Evolutionary conservation across 2,329 filamentous ascomycete genomes (phyloP).

Genomic region (Curvularia eragrostidis): DNA sequence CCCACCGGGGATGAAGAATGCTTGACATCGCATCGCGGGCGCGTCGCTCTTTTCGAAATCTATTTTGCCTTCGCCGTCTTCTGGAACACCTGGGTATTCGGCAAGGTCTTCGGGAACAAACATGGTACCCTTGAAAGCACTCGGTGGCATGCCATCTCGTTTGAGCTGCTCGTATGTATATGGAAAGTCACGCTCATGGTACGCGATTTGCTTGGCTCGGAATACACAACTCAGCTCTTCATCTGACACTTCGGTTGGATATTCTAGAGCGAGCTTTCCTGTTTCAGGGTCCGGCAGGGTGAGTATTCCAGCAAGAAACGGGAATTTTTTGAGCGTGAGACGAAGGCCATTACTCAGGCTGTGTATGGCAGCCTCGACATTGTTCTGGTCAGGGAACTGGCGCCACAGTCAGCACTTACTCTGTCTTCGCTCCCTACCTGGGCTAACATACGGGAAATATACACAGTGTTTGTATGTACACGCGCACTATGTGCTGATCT

Average conservation of each 20-base stretch:
- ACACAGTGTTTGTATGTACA: conserved; percentile 41
- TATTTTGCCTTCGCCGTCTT: conserved; percentile 39
- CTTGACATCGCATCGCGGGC: conserved; percentile 42
- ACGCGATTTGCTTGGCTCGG: conserved; percentile 28
- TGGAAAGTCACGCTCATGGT: conserved; percentile 26
- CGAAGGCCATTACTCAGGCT: conserved; percentile 34
- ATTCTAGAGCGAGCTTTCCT: conserved; percentile 38
- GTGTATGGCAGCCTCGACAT: conserved; percentile 35
- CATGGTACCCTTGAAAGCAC: conserved; percentile 36
- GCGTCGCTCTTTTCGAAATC: conserved; percentile 33
- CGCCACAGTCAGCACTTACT: conserved; percentile 5
- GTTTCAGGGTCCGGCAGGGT: conserved; percentile 31
- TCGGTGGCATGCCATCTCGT: conserved; percentile 41
- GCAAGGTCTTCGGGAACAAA: conserved; percentile 42
- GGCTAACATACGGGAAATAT: conserved; percentile 36
- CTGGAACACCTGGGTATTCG: conserved; percentile 35
- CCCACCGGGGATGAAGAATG: conserved; percentile 46
- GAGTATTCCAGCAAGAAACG: conserved; percentile 43
- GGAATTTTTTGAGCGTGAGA: conserved; percentile 34
- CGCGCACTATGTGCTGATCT: conserved; percentile 44
- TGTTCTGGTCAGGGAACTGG: conserved; percentile 38
- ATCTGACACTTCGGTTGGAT: conserved; percentile 31
- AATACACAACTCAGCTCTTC: conserved; percentile 28
- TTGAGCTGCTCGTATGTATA: conserved; percentile 42
- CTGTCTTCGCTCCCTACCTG: background rate